Evolutionary conservation across 352 stramenopile genomes (phyloP).

Genomic region (Phytophthora rubi): DNA sequence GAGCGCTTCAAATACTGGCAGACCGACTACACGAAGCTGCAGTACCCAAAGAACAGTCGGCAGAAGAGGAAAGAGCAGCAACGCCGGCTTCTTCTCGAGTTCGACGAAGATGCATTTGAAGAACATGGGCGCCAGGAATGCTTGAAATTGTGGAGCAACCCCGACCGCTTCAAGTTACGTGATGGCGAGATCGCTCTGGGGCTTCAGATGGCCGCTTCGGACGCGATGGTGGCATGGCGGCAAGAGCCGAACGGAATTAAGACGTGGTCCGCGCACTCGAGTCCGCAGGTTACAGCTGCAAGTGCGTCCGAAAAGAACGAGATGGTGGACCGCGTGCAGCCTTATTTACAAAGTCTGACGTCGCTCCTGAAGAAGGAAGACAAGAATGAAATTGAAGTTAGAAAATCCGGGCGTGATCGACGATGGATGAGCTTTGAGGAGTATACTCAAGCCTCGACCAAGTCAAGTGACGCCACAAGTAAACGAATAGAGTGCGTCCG

Average conservation of each 20-base stretch:
- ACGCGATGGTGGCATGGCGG: conserved; percentile 56
- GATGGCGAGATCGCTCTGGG: conserved; percentile 59
- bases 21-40: conserved; percentile 47
- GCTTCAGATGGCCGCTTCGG: conserved; percentile 52
- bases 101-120: conserved; percentile 47
- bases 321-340: conserved; percentile 43
- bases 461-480: conserved; percentile 7
- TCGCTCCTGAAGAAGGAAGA: conserved; percentile 37
- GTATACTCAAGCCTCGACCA: conserved; percentile 29
- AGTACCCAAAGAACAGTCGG: conserved; percentile 40
- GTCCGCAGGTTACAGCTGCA: conserved; percentile 25
- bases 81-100: conserved; percentile 50
- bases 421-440: conserved; percentile 58
- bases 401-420: conserved; percentile 25
- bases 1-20: conserved; percentile 59
- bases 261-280: conserved; percentile 38
- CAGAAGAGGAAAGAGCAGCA: conserved; percentile 48
- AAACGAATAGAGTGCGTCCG: conserved; percentile 37
- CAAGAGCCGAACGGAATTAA: conserved; percentile 37
- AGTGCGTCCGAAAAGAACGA: conserved; percentile 42
- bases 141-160: conserved; percentile 11
- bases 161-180: conserved; percentile 27
- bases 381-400: conserved; percentile 35
- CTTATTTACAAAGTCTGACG: conserved; percentile 48
- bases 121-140: conserved; percentile 28